Conservation (phyloP, 495 filamentous ascomycete species). For the Talaromyces liani region DNA sequence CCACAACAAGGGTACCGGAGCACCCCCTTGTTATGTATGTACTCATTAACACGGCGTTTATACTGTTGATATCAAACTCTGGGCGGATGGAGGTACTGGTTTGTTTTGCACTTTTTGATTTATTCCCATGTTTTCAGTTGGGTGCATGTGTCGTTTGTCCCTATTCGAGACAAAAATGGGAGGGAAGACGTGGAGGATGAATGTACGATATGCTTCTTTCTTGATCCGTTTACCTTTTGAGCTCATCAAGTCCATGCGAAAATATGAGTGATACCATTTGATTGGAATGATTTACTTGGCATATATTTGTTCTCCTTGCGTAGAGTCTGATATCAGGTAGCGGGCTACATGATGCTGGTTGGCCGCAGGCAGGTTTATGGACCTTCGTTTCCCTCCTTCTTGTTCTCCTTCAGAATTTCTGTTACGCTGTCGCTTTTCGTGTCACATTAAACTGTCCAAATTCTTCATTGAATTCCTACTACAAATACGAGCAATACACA, state of each 20-base stretch:
- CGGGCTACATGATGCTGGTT: too few species aligned
- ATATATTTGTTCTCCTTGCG: too few species aligned
- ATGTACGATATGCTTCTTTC: neutral
- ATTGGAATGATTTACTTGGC: neutral
- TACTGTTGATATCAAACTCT: neutral
- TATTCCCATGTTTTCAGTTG: neutral
- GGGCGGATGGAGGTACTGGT: neutral
- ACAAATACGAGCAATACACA: too few species aligned
- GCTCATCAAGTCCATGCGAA: neutral
- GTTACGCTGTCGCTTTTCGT: too few species aligned
- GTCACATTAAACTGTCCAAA: too few species aligned
- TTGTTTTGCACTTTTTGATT: neutral
- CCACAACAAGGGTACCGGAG: neutral
- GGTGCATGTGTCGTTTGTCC: neutral
- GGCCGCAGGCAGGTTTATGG: too few species aligned
- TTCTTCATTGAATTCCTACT: too few species aligned
- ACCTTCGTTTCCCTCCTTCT: too few species aligned
- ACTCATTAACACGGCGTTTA: slow-evolving; percentile 1
- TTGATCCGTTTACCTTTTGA: neutral
- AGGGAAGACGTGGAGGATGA: neutral
- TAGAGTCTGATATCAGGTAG: too few species aligned
- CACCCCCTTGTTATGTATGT: neutral
- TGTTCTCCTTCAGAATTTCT: too few species aligned
- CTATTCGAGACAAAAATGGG: neutral
- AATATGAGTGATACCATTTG: neutral